These are phyloP conservation scores for Tetradesmus lagerheimii DNA, from an alignment of 139 green algal genomes.

Conservation along the genomic window DNA sequence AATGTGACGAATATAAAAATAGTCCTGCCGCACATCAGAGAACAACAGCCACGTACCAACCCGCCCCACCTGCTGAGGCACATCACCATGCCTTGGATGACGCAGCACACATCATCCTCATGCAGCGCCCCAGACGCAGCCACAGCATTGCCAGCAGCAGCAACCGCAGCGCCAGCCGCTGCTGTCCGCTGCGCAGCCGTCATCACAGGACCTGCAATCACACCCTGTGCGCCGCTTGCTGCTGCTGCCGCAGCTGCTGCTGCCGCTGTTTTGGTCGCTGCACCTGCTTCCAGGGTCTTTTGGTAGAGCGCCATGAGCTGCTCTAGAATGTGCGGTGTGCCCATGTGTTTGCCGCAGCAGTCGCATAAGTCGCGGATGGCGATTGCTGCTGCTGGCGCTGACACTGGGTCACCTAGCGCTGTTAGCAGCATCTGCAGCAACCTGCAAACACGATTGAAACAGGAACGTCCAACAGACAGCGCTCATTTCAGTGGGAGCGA, in stretches of 20 bases:
- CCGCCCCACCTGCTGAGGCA: conserved; percentile 15
- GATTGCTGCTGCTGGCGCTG: conserved; percentile 57
- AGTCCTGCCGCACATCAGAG: not conserved
- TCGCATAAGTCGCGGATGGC: conserved; percentile 77
- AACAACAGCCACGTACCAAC: not conserved
- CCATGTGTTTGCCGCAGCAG: conserved; percentile 66
- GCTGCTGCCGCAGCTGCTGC: conserved; percentile 50
- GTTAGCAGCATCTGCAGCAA: conserved; percentile 64
- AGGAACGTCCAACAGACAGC: not conserved
- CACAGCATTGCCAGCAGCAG: conserved; percentile 26
- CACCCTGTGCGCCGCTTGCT: not conserved
- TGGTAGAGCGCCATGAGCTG: conserved; percentile 76
- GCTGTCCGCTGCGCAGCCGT: conserved; percentile 2
- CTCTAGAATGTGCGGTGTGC: conserved; percentile 49
- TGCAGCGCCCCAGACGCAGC: conserved; percentile 5
- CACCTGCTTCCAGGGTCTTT: conserved; percentile 26
- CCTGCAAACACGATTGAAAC: not conserved
- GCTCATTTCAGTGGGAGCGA: too few relatives aligned
- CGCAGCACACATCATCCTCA: conserved; percentile 75
- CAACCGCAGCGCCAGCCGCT: conserved; percentile 46
- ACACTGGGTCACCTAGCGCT: conserved; percentile 48
- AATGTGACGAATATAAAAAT: too few relatives aligned
- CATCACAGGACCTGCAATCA: not conserved
- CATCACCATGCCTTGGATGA: conserved; percentile 64
- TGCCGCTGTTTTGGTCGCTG: not conserved